Evolutionary conservation across 2,329 filamentous ascomycete species (phyloP).

Genomic region (Aspergillus neoniger): DNA sequence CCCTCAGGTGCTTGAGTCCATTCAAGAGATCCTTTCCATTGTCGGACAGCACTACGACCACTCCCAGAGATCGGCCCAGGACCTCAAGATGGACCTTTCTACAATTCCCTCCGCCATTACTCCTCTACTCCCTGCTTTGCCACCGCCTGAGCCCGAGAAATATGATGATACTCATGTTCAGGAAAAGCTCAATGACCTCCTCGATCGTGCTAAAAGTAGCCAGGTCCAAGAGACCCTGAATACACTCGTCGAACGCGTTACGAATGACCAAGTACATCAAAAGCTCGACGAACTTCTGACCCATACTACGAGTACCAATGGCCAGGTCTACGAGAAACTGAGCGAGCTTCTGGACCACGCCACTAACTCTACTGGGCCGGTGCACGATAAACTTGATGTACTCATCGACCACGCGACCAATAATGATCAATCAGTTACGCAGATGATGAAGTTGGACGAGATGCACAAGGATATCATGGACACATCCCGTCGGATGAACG

Average conservation of each 20-base stretch:
- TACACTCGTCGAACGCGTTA: constrained; percentile 47
- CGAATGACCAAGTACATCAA: constrained; percentile 59
- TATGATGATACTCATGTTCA: constrained; percentile 63
- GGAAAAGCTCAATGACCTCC: constrained; percentile 58
- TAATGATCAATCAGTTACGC: constrained; percentile 69
- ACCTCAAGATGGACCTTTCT: constrained; percentile 60
- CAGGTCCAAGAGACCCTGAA: constrained; percentile 61
- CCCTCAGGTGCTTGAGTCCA: constrained; percentile 81
- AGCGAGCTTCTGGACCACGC: constrained; percentile 48
- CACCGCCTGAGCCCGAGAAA: constrained; percentile 55
- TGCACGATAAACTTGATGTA: constrained; percentile 38
- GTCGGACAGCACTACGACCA: constrained; percentile 88
- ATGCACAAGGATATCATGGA: constrained; percentile 85
- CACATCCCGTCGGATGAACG: constrained; percentile 79
- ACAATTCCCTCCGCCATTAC: constrained; percentile 55
- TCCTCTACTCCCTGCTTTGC: constrained; percentile 57
- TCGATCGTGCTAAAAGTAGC: constrained; percentile 48
- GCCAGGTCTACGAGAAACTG: constrained; percentile 60
- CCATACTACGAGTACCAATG: constrained; percentile 32
- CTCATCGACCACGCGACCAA: constrained; percentile 58
- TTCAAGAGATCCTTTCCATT: constrained; percentile 81
- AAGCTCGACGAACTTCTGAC: constrained; percentile 55
- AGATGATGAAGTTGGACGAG: constrained; percentile 80
- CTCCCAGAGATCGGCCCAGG: constrained; percentile 67
- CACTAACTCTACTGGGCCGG: constrained; percentile 29